Evolutionary conservation across 1,284 basidiomycete species (phyloP), one percentile per base, ranked within the genome.

Genomic region (Pseudozyma sp.): DNA sequence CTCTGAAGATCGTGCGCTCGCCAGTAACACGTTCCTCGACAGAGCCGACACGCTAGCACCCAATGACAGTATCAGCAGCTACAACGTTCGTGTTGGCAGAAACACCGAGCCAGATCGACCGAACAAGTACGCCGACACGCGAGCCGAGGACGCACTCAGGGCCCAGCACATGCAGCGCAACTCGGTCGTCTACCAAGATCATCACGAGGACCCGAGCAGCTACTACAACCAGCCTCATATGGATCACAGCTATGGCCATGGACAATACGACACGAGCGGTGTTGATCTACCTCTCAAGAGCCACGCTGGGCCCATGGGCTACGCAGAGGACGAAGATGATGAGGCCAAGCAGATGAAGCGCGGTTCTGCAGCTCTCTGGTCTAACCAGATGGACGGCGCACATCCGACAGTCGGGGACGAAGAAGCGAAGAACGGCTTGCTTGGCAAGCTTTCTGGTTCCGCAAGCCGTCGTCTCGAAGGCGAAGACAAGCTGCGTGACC

Each of bases 301-400:
- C n/a, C 46, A 78, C 54, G 70, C 71, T 7, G 65, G 55, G 16
- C 35, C 49, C 7, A 83, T 83, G 81, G 77, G 75, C 35, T 82
- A 77, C 42, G 80, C 81, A 5, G 81, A 82, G 31, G 75, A 83
- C 54, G 80, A 83, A 51, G 57, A 78, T 7, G 81, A 84, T 42
- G 80, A 83, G 48, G 65, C 57, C 4, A 53, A 73, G 6, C 80
- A 81, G 61, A 40, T 79, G 48, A 47, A 76, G 17, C 58, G 70
- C n/a, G 73, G 71, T 0, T 49, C 64, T n/a, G 55, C 54, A 14
- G 46, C 58, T 0, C 62, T 68, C 16, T 72, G 67, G 63, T 44
- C 62, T 5, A 72, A 71, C 35, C 68, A 72, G 47, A 65, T 68
- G 47, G 55, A 60, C 30, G 40, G 17, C 31, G 35, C 50, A 8